Conservation (phyloP, 306 rosid species). For the Cucurbita maxima region DNA sequence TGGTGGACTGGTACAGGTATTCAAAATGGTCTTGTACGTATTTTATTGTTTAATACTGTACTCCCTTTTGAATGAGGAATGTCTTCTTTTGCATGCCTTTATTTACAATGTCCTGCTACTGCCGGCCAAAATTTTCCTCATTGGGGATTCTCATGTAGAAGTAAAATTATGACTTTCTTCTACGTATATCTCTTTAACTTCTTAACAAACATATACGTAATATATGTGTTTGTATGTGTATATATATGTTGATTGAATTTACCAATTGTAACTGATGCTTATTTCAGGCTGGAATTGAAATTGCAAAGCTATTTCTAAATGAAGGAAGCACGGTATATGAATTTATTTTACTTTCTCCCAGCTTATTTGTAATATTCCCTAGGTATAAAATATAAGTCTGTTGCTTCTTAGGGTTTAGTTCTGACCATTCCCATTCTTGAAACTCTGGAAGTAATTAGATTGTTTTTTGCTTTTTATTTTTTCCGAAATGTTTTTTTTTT, state of each 20-base stretch:
- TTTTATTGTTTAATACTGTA: not conserved
- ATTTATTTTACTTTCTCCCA: not conserved
- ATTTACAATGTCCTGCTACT: not conserved
- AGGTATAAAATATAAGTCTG: constrained; percentile 7
- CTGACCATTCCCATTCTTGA: not conserved
- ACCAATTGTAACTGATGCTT: constrained; percentile 10
- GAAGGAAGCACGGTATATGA: constrained; percentile 69
- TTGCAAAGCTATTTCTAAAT: constrained; percentile 69
- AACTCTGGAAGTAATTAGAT: not conserved
- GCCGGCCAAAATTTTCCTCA: not conserved
- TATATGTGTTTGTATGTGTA: not conserved
- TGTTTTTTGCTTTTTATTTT: not conserved
- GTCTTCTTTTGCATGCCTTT: not conserved
- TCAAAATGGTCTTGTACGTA: constrained; percentile 1
- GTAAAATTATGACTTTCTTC: not conserved
- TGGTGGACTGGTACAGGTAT: constrained; percentile 96
- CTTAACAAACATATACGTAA: not conserved
- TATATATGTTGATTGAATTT: not conserved
- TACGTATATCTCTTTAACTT: not conserved
- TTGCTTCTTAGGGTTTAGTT: not conserved
- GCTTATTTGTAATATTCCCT: not conserved
- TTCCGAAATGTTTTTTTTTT: too few relatives aligned
- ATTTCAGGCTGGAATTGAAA: constrained; percentile 90
- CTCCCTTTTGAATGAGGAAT: not conserved
- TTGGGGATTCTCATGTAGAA: not conserved